These are phyloP conservation scores for Candida succiphila DNA, from an alignment of 805 yeast species.

Conservation along the genomic window DNA sequence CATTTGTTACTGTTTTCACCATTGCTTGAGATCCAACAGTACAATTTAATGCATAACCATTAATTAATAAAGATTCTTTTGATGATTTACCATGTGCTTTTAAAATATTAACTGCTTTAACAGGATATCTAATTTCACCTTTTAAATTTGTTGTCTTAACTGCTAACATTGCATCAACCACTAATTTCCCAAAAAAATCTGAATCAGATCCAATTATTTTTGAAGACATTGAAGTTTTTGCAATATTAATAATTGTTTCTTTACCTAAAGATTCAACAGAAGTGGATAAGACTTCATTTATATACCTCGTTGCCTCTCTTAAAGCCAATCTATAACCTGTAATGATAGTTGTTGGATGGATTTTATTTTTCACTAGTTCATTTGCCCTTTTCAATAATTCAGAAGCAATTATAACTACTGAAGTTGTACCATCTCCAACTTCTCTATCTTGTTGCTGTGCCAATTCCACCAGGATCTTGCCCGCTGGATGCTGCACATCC, in stretches of 20 bases:
- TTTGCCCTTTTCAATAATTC: constrained; percentile 89
- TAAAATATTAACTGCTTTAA: constrained; percentile 90
- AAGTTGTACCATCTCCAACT: constrained; percentile 97
- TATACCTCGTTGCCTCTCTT: constrained; percentile 81
- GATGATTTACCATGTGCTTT: constrained; percentile 97
- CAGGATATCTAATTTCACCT: constrained; percentile 89
- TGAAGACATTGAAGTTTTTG: constrained; percentile 94
- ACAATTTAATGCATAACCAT: constrained; percentile 95
- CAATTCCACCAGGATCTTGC: constrained; percentile 89
- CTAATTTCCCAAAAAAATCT: constrained; percentile 82
- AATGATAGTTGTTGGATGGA: constrained; percentile 96
- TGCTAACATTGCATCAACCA: constrained; percentile 90
- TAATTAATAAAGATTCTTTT: constrained; percentile 72
- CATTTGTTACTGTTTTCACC: constrained; percentile 60
- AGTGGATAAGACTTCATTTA: constrained; percentile 74
- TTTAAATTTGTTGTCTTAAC: constrained; percentile 83
- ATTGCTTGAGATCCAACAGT: constrained; percentile 97
- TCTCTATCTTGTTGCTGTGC: constrained; percentile 99
- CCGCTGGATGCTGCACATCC: constrained; percentile 99
- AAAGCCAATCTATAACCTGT: constrained; percentile 93
- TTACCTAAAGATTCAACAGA: constrained; percentile 74
- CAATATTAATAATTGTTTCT: constrained; percentile 80
- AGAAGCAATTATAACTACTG: constrained; percentile 92
- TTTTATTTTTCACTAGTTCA: constrained; percentile 83
- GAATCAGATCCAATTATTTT: constrained; percentile 93